Conservation (phyloP, 164 flowering plant species). For the Chloranthus sessilifolius region DNA sequence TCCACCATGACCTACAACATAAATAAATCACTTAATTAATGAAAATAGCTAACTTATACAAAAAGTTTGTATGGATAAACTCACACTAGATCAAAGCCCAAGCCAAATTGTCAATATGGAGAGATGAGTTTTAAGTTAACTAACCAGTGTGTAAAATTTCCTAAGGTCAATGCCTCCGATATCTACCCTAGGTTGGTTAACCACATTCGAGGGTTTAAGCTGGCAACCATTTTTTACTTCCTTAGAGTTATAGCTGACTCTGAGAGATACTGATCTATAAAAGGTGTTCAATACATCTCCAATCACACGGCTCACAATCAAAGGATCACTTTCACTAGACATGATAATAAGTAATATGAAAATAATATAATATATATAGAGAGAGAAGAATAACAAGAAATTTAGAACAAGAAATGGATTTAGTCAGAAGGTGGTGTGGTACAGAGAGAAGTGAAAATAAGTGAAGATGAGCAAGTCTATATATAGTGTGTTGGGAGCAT, state of each 20-base stretch:
- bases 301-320: slow-evolving; percentile 52
- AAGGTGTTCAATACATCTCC: slow-evolving; percentile 63
- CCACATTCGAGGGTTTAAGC: slow-evolving; percentile 54
- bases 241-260: slow-evolving; percentile 25
- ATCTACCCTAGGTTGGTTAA: slow-evolving; percentile 24
- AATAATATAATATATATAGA: too few species aligned
- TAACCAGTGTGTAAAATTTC: slow-evolving; percentile 61
- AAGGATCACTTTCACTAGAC: slow-evolving; percentile 47
- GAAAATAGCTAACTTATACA: too few species aligned
- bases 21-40: too few species aligned
- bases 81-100: too few species aligned
- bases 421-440: too few species aligned
- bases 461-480: too few species aligned
- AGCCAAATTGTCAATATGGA: background rate
- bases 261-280: slow-evolving; percentile 28
- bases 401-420: too few species aligned
- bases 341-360: slow-evolving; percentile 14
- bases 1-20: slow-evolving; percentile 26
- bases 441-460: too few species aligned
- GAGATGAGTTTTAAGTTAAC: too few species aligned
- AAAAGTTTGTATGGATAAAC: too few species aligned
- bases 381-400: too few species aligned
- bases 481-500: too few species aligned
- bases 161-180: slow-evolving; percentile 58
- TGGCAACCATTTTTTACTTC: slow-evolving; percentile 51